Evolutionary conservation across 2,329 filamentous ascomycete species (phyloP).

Genomic region (Didymella segeticola): DNA sequence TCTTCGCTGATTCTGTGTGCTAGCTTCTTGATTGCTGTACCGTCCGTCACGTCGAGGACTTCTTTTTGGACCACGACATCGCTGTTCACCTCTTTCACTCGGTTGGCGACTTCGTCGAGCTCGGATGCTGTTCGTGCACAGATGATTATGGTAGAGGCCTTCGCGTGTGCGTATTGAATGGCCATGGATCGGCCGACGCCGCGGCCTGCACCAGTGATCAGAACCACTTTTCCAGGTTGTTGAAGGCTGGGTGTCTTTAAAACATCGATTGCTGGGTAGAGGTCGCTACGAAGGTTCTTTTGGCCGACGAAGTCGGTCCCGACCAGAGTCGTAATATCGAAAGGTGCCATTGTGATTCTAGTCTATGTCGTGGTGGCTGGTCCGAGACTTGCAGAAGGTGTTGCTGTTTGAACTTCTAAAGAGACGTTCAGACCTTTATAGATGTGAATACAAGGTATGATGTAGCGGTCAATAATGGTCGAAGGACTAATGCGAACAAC

Average conservation of each 20-base stretch:
- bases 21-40: slow-evolving; percentile 46
- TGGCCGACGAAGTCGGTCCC: slow-evolving; percentile 26
- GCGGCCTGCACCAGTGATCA: slow-evolving; percentile 64
- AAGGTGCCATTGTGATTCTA: background rate
- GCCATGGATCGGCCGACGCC: slow-evolving; percentile 63
- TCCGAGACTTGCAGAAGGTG: too few relatives aligned
- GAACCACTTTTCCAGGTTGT: slow-evolving; percentile 49
- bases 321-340: too few relatives aligned
- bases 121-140: slow-evolving; percentile 57
- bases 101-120: slow-evolving; percentile 47
- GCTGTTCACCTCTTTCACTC: slow-evolving; percentile 48
- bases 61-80: slow-evolving; percentile 54
- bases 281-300: slow-evolving; percentile 53
- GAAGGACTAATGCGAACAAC: background rate
- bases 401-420: too few relatives aligned
- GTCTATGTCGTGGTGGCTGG: background rate
- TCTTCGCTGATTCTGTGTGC: slow-evolving; percentile 40
- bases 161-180: slow-evolving; percentile 62
- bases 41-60: slow-evolving; percentile 53
- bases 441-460: background rate
- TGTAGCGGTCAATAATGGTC: background rate
- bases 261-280: slow-evolving; percentile 61
- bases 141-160: slow-evolving; percentile 60
- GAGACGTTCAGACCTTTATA: background rate
- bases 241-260: slow-evolving; percentile 46